phyloP scores from a whole-genome alignment of 345 rosid genomes.

The Moricandia moricandioides region DNA sequence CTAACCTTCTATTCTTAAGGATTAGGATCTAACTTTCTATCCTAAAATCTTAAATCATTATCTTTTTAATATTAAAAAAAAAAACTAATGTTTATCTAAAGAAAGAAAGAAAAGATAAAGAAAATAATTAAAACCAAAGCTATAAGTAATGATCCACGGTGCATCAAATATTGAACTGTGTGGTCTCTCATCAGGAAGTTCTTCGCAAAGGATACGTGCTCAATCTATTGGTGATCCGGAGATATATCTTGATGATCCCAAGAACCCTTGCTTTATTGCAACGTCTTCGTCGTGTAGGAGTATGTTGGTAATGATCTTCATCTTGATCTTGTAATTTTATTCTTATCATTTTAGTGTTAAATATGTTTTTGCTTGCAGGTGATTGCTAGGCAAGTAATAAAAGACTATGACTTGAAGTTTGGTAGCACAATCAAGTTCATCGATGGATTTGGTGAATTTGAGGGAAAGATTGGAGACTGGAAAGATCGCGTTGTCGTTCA shows the following conservation, averaged over 20 bases:
- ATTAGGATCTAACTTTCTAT: no score
- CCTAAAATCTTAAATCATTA: no score
- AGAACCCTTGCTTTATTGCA: conserved; percentile 24
- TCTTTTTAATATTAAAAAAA: no score
- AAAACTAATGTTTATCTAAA: no score
- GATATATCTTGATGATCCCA: conserved; percentile 9
- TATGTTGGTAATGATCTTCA: conserved; percentile 9
- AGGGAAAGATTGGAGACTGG: neutral
- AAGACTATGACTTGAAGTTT: conserved; percentile 6
- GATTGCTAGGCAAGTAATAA: conserved; percentile 3
- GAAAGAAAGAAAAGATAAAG: no score
- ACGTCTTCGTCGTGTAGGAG: conserved; percentile 3
- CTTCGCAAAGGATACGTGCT: neutral
- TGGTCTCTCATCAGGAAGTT: neutral
- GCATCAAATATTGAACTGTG: neutral
- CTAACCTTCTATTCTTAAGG: no score
- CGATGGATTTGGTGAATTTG: neutral
- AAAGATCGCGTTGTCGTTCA: conserved; percentile 16
- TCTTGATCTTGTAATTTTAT: neutral
- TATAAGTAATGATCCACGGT: no score
- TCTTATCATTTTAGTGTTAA: neutral
- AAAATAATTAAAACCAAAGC: no score
- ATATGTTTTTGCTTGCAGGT: neutral
- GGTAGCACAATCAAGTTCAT: neutral
- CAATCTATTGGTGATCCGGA: neutral